Evolutionary conservation across 257 asterid species (phyloP).

Genomic region (Cinchona pubescens): DNA sequence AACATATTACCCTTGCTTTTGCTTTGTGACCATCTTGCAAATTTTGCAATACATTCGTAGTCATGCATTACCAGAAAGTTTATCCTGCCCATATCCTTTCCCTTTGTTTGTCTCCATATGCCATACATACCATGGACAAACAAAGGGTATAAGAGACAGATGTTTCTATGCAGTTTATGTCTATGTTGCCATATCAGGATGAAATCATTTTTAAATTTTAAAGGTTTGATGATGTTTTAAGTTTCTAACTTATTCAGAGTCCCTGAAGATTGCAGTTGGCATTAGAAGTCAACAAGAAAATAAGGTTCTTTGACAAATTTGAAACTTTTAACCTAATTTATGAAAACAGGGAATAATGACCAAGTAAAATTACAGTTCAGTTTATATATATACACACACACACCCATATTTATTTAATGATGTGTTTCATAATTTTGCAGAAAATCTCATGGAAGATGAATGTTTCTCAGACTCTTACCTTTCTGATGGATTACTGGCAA

Average conservation of each 20-base stretch:
- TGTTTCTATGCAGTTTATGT: background rate
- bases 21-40: background rate
- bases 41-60: background rate
- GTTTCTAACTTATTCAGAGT: no score
- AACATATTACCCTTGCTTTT: background rate
- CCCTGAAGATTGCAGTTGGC: background rate
- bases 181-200: background rate
- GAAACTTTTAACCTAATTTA: no score
- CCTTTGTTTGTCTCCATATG: background rate
- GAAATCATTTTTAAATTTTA: background rate
- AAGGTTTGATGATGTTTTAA: background rate
- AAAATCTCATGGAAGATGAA: background rate
- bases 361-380: no score
- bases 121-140: background rate
- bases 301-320: no score
- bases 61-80: background rate
- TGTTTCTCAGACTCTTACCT: background rate
- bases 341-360: no score
- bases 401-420: background rate
- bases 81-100: background rate
- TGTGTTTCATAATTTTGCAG: conserved; percentile 11
- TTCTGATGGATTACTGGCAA: background rate
- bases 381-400: no score
- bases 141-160: background rate
- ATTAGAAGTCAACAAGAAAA: no score